phyloP scores from a whole-genome alignment of 306 rosid species.

The Vicia sativa region DNA sequence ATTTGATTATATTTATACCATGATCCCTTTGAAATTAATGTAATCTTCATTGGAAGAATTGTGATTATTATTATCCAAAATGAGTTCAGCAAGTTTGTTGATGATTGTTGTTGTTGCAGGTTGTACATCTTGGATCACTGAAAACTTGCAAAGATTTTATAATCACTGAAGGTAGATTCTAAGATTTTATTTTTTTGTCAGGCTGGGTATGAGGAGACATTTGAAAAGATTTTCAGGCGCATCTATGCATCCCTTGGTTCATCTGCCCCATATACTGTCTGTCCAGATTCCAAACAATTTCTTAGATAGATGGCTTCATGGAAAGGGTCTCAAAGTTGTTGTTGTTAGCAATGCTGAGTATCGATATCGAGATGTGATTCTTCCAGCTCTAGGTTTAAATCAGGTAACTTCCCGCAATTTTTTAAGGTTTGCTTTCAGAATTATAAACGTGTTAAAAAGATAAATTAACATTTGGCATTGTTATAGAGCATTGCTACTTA shows the following conservation, averaged over 20 bases:
- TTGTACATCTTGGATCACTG: too few relatives aligned
- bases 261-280: constrained; percentile 79
- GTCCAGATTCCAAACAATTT: constrained; percentile 88
- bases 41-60: too few relatives aligned
- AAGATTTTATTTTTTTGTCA: constrained; percentile 51
- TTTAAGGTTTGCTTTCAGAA: constrained; percentile 9
- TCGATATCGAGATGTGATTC: constrained; percentile 85
- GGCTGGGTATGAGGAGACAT: constrained; percentile 98
- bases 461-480: constrained; percentile 2
- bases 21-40: too few relatives aligned
- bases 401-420: constrained; percentile 49
- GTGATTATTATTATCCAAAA: too few relatives aligned
- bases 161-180: too few relatives aligned
- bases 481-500: background rate
- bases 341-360: constrained; percentile 88
- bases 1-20: too few relatives aligned
- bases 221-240: constrained; percentile 90
- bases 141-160: too few relatives aligned
- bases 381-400: constrained; percentile 78
- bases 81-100: too few relatives aligned
- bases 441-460: background rate
- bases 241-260: constrained; percentile 93
- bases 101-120: too few relatives aligned
- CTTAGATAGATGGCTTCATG: constrained; percentile 82
- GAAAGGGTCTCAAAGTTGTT: constrained; percentile 79